Base-by-base conservation (phyloP, 2,329 filamentous ascomycete genomes). In the Magnaporthiopsis incrustans region DNA sequence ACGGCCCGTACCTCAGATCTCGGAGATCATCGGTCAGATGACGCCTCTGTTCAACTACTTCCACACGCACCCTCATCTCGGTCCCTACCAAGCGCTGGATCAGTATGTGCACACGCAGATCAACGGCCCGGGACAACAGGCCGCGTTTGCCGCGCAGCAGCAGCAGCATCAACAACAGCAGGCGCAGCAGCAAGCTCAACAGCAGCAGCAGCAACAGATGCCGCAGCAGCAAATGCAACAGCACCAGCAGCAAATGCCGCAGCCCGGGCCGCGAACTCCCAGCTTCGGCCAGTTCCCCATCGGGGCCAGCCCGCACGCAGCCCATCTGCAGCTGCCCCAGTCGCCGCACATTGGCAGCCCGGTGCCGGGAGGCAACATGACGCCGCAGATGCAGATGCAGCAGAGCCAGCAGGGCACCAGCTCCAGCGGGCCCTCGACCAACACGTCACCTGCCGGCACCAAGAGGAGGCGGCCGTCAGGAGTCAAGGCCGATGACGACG, bases 1-100 rank as follows among this genome's bases (percentile, higher is more conserved):
- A n/a, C 8, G 44, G n/a, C 44, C 38, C 18, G n/a, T n/a, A 22
- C 3, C 44, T 38, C 71, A 87, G 84, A 82, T 88, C 71, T 83
- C 84, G 64, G 86, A 89, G 72, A 85, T 89, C 57, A 83, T 89
- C 77, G 83, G 84, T 65, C 84, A 87, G 71, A 88, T 88, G 85
- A 85, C 82, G 68, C 84, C 85, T 2, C 74, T 89, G 4, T 88
- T 89, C 72, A 74, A 73, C 61, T 88, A 81, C 68, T 85, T 79
- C 59, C 83, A 87, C 66, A 70, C 75, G 18, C 81, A 89, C 67
- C 78, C 83, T 2, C 77, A 77, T 10, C 73, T 87, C 2, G 77
- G 80, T 2, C 85, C 87, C 0, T 87, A 86, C 65, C 73, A 75
- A 27, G 85, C 86, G 2, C 79, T 89, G 32, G 82, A 87, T 32